These are phyloP conservation scores for Rutstroemia sp. DNA, from an alignment of 2,329 filamentous ascomycete species.

Conservation along the genomic window DNA sequence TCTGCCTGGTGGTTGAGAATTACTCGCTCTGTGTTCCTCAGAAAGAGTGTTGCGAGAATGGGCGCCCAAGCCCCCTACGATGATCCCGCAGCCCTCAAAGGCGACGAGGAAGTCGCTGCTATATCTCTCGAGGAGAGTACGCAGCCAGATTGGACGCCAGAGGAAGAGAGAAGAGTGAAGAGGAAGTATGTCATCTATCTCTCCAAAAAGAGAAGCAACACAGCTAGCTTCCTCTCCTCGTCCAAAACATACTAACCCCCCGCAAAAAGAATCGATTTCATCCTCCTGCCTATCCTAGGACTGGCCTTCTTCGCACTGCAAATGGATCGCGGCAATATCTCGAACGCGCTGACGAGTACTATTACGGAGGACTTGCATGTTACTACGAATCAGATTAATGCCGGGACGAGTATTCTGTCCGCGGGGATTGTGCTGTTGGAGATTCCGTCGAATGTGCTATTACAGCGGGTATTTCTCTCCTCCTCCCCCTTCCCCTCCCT, in stretches of 20 bases:
- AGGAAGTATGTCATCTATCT: not conserved
- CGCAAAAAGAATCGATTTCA: not conserved
- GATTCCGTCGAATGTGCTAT: not conserved
- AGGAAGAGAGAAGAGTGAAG: not conserved
- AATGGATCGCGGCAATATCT: not conserved
- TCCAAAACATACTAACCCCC: not conserved
- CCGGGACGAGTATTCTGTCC: not conserved
- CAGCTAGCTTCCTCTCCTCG: not conserved
- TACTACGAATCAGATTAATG: not conserved
- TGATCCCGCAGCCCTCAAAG: not conserved
- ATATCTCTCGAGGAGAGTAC: not conserved
- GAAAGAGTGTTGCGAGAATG: not conserved
- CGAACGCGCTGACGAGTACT: not conserved
- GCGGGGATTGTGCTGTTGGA: not conserved
- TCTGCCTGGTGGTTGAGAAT: no score
- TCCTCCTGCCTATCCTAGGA: not conserved
- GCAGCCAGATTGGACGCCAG: not conserved
- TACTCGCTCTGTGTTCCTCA: no score
- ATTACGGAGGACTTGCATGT: not conserved
- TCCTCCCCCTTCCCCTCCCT: not conserved
- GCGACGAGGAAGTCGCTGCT: not conserved
- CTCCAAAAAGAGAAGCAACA: not conserved
- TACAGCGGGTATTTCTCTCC: not conserved
- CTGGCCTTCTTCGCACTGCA: not conserved
- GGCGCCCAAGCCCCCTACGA: not conserved